Percentiles rank a stretch among this genome's conserved stretches.
Conservation (phyloP, 2,329 filamentous ascomycete genomes). For the Penicillium hordei region DNA sequence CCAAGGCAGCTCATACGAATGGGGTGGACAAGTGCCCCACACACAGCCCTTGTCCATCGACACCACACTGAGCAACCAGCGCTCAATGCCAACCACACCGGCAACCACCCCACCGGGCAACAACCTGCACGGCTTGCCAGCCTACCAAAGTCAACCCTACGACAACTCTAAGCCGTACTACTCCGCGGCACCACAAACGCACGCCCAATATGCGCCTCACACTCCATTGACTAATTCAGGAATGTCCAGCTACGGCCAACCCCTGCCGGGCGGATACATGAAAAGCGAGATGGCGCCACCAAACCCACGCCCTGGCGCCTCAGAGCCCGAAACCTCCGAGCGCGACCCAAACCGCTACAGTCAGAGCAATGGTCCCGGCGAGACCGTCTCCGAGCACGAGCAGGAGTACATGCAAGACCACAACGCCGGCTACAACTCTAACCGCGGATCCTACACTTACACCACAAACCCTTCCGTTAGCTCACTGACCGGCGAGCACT, state of each 20-base stretch:
- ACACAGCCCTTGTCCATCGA: conserved; percentile 78
- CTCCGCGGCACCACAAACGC: conserved; percentile 64
- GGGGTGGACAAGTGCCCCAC: conserved; percentile 64
- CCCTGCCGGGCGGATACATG: conserved; percentile 61
- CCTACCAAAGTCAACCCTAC: conserved; percentile 72
- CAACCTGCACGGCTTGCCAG: conserved; percentile 72
- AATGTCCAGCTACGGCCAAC: conserved; percentile 65
- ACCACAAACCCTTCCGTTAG: conserved; percentile 64
- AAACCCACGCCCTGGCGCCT: conserved; percentile 58
- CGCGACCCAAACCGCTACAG: conserved; percentile 68
- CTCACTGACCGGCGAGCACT: conserved; percentile 67
- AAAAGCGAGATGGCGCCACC: conserved; percentile 90
- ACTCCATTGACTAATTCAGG: conserved; percentile 61
- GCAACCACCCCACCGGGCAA: conserved; percentile 84
- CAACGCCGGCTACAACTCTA: conserved; percentile 67
- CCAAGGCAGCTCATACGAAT: conserved; percentile 75
- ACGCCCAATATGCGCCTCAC: conserved; percentile 67
- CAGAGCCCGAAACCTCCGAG: conserved; percentile 62
- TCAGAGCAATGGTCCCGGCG: conserved; percentile 59
- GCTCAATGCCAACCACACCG: conserved; percentile 87
- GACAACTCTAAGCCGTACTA: conserved; percentile 79
- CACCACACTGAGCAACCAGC: conserved; percentile 71
- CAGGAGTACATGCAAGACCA: conserved; percentile 85
- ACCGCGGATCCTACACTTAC: conserved; percentile 75
- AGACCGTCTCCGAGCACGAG: conserved; percentile 67